Percentiles rank a stretch among this genome's conserved stretches.
Conservation (phyloP, 73 alveolate species). For the Paramecium sonneborni region DNA sequence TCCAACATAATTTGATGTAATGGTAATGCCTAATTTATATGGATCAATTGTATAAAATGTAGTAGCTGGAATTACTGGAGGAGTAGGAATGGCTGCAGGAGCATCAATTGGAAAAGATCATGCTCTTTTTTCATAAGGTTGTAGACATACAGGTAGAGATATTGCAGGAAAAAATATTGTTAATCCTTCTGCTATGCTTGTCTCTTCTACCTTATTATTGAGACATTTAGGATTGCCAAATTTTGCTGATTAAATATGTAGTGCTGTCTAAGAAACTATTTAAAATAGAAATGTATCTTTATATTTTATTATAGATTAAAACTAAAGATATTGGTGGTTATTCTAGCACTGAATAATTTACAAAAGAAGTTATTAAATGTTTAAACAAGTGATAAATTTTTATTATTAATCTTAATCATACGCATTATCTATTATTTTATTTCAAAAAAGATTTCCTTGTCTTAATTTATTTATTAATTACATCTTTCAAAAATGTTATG, state of each 20-base stretch:
- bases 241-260: constrained; percentile 75
- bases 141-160: constrained; percentile 78
- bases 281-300: constrained; percentile 61
- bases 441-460: too few relatives aligned
- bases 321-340: constrained; percentile 81
- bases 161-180: constrained; percentile 71
- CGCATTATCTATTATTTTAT: background rate
- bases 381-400: constrained; percentile 31
- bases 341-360: constrained; percentile 72
- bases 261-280: constrained; percentile 73
- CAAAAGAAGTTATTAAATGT: constrained; percentile 71
- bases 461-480: background rate
- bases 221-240: constrained; percentile 75
- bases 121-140: constrained; percentile 77
- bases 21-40: constrained; percentile 79
- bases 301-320: background rate
- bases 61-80: constrained; percentile 78
- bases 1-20: constrained; percentile 77
- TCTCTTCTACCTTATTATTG: constrained; percentile 73
- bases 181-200: constrained; percentile 77
- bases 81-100: constrained; percentile 84
- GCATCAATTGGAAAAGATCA: constrained; percentile 73
- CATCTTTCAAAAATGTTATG: background rate
- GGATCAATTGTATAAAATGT: constrained; percentile 78
- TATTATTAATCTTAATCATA: background rate